phyloP scores from a whole-genome alignment of 1,284 basidiomycete species.

The Ceratobasidium sp. region DNA sequence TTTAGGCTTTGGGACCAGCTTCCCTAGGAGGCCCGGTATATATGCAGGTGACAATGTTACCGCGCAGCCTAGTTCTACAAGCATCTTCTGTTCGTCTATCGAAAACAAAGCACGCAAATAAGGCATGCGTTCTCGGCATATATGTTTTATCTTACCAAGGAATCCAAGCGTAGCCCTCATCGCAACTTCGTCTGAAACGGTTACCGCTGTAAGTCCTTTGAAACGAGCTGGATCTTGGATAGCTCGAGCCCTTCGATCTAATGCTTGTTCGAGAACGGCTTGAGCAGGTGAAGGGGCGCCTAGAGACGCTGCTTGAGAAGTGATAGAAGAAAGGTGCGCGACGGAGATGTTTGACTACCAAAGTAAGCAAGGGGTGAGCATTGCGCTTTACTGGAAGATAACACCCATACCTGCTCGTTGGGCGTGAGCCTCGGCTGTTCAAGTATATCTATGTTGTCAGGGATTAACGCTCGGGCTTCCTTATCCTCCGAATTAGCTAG shows the following conservation, averaged over 20 bases:
- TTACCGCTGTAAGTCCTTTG: constrained; percentile 62
- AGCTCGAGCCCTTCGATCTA: constrained; percentile 64
- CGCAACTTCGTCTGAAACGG: constrained; percentile 71
- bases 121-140: not conserved
- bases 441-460: constrained; percentile 6
- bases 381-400: not conserved
- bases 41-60: constrained; percentile 74
- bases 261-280: constrained; percentile 68
- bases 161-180: constrained; percentile 69
- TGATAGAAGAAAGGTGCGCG: constrained; percentile 66
- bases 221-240: constrained; percentile 10
- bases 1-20: constrained; percentile 53
- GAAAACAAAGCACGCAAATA: not conserved
- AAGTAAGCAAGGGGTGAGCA: not conserved
- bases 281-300: constrained; percentile 73
- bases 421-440: constrained; percentile 9
- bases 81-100: constrained; percentile 75
- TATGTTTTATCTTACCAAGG: constrained; percentile 62
- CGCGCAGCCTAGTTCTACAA: constrained; percentile 77
- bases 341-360: constrained; percentile 57
- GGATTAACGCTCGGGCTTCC: not conserved
- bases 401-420: not conserved
- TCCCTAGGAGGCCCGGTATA: constrained; percentile 64
- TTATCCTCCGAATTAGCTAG: constrained; percentile 49
- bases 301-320: constrained; percentile 73